A percentile compares a stretch with the other conserved stretches of the same genome.
phyloP scores from a whole-genome alignment of 192 early-diverging fungal genomes.

The Linnemannia exigua region DNA sequence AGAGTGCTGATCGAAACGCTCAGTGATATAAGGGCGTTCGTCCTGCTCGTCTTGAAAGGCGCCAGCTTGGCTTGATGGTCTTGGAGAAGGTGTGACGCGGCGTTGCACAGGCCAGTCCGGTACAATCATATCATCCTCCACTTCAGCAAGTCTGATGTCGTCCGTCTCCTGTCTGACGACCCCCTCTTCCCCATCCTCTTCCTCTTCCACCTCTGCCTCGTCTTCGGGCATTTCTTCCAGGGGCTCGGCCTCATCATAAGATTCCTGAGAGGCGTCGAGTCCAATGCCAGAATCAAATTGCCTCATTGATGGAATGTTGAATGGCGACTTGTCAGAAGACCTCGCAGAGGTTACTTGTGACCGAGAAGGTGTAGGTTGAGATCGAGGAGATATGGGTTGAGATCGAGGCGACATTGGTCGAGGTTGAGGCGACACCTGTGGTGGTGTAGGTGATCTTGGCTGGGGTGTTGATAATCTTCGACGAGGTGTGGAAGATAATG shows the following conservation, averaged over 20 bases:
- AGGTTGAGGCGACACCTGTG: too few species aligned
- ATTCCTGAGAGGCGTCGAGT: conserved; percentile 28
- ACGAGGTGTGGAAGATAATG: not conserved
- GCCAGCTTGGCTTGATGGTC: not conserved
- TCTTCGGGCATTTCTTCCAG: not conserved
- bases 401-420: too few species aligned
- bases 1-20: not conserved
- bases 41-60: not conserved
- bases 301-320: conserved; percentile 21
- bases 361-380: not conserved
- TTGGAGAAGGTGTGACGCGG: not conserved
- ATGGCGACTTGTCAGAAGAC: not conserved
- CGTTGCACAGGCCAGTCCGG: not conserved
- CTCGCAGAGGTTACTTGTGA: not conserved
- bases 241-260: conserved; percentile 4
- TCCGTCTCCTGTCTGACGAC: too few species aligned
- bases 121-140: not conserved
- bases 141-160: not conserved
- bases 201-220: not conserved
- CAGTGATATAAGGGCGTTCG: not conserved
- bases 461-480: not conserved
- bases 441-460: too few species aligned
- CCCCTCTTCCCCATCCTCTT: not conserved
- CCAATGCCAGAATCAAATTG: conserved; percentile 44
- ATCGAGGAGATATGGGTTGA: too few species aligned